A percentile compares a stretch with the other conserved stretches of the same genome.
phyloP scores from a whole-genome alignment of 345 rosid species.

The Bruguiera parviflora region DNA sequence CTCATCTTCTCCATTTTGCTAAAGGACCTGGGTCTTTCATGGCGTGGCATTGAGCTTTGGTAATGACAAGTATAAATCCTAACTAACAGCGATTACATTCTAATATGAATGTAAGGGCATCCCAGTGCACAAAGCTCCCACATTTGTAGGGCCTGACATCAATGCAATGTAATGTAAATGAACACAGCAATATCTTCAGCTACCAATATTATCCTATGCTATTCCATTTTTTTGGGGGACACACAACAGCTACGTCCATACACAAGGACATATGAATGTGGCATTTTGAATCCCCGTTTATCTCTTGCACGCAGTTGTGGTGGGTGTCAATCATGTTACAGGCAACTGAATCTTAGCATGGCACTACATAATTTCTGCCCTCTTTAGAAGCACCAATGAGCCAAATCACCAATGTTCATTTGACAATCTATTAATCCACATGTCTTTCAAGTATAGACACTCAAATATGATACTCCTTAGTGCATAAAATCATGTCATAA shows the following conservation, averaged over 20 bases:
- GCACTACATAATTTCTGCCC: neutral
- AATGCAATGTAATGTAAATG: neutral
- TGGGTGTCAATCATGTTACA: too few species aligned
- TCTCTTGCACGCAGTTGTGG: too few species aligned
- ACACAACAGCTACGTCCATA: neutral
- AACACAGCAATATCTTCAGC: neutral
- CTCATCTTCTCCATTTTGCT: too few species aligned
- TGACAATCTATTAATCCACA: neutral
- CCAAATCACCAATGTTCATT: neutral
- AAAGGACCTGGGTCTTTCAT: too few species aligned
- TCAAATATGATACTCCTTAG: too few species aligned
- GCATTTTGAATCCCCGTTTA: too few species aligned
- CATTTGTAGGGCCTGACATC: too few species aligned
- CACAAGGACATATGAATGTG: constrained; percentile 1
- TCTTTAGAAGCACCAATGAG: neutral
- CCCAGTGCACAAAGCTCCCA: too few species aligned
- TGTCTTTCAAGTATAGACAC: neutral
- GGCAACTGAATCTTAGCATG: too few species aligned
- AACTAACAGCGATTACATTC: neutral
- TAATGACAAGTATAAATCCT: neutral
- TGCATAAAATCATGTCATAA: too few species aligned
- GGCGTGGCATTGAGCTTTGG: too few species aligned
- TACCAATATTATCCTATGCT: neutral
- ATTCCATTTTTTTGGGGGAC: neutral
- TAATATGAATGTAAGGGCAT: neutral